A percentile compares a stretch with the other conserved stretches of the same genome.
phyloP scores from a whole-genome alignment of 2,329 filamentous ascomycete genomes.

The Incumbomyces delicatus region DNA sequence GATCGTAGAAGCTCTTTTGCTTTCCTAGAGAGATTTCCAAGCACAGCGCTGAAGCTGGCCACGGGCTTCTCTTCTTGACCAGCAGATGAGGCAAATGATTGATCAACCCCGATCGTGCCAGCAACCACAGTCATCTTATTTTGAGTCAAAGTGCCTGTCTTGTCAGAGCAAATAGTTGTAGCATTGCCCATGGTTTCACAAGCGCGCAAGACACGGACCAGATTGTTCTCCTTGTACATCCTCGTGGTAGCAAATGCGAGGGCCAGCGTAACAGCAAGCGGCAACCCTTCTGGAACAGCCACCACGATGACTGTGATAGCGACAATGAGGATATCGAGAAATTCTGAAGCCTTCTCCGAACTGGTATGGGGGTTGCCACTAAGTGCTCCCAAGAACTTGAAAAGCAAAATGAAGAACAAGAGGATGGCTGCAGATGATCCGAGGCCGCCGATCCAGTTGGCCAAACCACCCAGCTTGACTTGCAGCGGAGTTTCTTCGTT shows the following conservation, averaged over 20 bases:
- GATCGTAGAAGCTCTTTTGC: slow-evolving; percentile 30
- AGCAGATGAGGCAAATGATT: slow-evolving; percentile 36
- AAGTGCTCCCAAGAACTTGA: slow-evolving; percentile 69
- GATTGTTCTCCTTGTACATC: slow-evolving; percentile 68
- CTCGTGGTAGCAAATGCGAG: slow-evolving; percentile 67
- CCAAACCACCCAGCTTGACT: slow-evolving; percentile 64
- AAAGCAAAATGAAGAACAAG: slow-evolving; percentile 75
- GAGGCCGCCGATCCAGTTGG: slow-evolving; percentile 67
- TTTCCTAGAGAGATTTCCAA: slow-evolving; percentile 23
- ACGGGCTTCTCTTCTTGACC: slow-evolving; percentile 8
- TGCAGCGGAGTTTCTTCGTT: slow-evolving; percentile 68
- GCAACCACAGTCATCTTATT: slow-evolving; percentile 71
- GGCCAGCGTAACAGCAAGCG: slow-evolving; percentile 66
- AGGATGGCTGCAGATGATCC: slow-evolving; percentile 66
- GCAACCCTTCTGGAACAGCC: slow-evolving; percentile 67
- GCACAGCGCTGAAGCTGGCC: slow-evolving; percentile 12
- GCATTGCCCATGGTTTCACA: slow-evolving; percentile 77
- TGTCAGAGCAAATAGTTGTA: slow-evolving; percentile 71
- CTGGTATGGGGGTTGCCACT: slow-evolving; percentile 44
- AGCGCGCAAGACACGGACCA: slow-evolving; percentile 65
- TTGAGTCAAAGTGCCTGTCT: slow-evolving; percentile 65
- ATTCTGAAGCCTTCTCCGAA: slow-evolving; percentile 67
- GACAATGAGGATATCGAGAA: slow-evolving; percentile 66
- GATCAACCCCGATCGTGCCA: slow-evolving; percentile 53
- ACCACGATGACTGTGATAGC: slow-evolving; percentile 73